A percentile compares a stretch with the other conserved stretches of the same genome.
These are phyloP conservation scores for Vickermania spadyakhi DNA, from an alignment of 208 protist genomes.

Conservation along the genomic window DNA sequence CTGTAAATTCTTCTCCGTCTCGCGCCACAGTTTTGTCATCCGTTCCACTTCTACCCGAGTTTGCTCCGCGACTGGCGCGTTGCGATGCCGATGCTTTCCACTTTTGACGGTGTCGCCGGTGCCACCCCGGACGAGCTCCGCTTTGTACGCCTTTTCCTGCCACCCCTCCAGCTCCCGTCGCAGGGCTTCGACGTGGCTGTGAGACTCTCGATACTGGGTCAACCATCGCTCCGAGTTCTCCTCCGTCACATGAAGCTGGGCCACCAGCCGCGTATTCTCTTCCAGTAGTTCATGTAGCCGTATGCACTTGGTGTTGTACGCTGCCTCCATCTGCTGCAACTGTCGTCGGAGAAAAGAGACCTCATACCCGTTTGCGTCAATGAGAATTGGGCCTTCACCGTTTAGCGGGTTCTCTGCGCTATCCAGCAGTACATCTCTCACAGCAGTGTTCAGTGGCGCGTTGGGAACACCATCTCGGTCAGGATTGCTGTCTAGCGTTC, in stretches of 20 bases:
- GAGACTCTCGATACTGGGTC: constrained; percentile 22
- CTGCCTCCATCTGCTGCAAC: constrained; percentile 76
- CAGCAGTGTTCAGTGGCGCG: background rate
- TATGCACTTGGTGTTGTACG: constrained; percentile 78
- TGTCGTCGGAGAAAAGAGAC: constrained; percentile 67
- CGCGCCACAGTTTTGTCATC: constrained; percentile 69
- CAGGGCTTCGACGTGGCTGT: constrained; percentile 31
- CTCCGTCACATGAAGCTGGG: constrained; percentile 31
- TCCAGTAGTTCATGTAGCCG: constrained; percentile 64
- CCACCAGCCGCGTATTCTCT: constrained; percentile 37
- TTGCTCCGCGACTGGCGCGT: constrained; percentile 27
- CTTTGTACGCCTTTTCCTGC: constrained; percentile 38
- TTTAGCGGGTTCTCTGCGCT: constrained; percentile 1
- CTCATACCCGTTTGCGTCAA: constrained; percentile 72
- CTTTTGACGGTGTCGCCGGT: background rate
- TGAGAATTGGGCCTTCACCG: constrained; percentile 12
- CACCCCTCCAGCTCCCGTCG: constrained; percentile 61
- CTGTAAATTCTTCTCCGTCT: constrained; percentile 76
- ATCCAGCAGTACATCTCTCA: background rate
- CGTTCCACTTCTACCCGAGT: constrained; percentile 45
- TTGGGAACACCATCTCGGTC: constrained; percentile 10
- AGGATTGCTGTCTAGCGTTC: background rate
- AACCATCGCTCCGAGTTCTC: constrained; percentile 18
- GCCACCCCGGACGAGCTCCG: constrained; percentile 9
- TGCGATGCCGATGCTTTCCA: constrained; percentile 12